Evolutionary conservation across 768 basidiomycete species (phyloP).

Genomic region (Gyrodon lividus): DNA sequence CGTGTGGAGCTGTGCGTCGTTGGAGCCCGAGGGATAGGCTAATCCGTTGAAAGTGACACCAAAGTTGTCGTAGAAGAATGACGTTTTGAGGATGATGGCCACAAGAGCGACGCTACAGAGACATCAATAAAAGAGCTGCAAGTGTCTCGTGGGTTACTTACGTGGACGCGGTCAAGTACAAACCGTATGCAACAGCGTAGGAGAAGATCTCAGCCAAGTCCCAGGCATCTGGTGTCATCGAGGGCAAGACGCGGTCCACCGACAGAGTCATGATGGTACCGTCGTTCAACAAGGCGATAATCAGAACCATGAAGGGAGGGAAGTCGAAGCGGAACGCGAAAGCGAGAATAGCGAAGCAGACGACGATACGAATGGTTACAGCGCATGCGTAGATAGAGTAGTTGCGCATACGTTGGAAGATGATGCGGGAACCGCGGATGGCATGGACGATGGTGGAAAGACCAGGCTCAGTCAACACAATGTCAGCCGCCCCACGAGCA

Average conservation of each 20-base stretch:
- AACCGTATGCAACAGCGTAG: constrained; percentile 92
- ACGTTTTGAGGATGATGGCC: constrained; percentile 80
- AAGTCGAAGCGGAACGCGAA: constrained; percentile 98
- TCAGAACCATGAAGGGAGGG: constrained; percentile 99
- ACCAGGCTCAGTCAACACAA: constrained; percentile 97
- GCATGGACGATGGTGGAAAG: constrained; percentile 99
- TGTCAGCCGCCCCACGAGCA: constrained; percentile 97
- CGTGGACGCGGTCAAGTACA: constrained; percentile 93
- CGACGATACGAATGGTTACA: constrained; percentile 98
- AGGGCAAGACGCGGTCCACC: constrained; percentile 93
- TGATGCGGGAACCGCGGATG: constrained; percentile 96
- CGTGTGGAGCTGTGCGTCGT: constrained; percentile 80
- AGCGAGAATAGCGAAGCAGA: constrained; percentile 93
- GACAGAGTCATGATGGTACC: constrained; percentile 99
- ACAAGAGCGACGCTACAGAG: constrained; percentile 68
- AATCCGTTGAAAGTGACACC: constrained; percentile 54
- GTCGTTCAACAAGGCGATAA: constrained; percentile 95
- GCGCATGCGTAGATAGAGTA: constrained; percentile 97
- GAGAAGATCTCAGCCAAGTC: constrained; percentile 95
- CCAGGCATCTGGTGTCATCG: constrained; percentile 92
- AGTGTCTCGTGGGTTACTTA: constrained; percentile 38
- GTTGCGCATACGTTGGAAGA: constrained; percentile 99
- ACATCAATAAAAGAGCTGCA: constrained; percentile 8
- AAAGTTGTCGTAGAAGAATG: constrained; percentile 89
- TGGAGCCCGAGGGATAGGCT: constrained; percentile 31